phyloP scores from a whole-genome alignment of 139 green algal species.

The Chlamydomonas eustigma region DNA sequence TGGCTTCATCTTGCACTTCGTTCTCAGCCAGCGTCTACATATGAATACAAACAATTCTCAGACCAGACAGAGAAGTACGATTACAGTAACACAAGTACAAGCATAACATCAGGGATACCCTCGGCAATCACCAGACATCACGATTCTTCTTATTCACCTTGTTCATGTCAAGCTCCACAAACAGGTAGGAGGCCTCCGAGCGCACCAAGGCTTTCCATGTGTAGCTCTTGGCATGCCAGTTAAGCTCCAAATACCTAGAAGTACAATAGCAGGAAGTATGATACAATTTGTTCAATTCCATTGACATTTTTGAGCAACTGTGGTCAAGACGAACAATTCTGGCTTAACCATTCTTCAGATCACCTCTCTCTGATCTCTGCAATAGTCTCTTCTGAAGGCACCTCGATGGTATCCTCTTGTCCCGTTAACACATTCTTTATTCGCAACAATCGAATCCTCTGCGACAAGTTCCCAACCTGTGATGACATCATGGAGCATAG shows the following conservation, averaged over 20 bases:
- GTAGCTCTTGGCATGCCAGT: slow-evolving; percentile 72
- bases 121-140: not conserved
- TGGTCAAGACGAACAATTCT: too few relatives aligned
- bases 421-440: slow-evolving; percentile 81
- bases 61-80: too few relatives aligned
- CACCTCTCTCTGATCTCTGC: slow-evolving; percentile 58
- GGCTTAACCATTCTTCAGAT: not conserved
- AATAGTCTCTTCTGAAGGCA: slow-evolving; percentile 69
- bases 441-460: slow-evolving; percentile 49
- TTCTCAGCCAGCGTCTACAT: slow-evolving; percentile 22
- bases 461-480: slow-evolving; percentile 52
- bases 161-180: slow-evolving; percentile 66
- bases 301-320: too few relatives aligned
- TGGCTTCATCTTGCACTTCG: slow-evolving; percentile 27
- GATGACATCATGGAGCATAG: not conserved
- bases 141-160: too few relatives aligned
- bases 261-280: too few relatives aligned
- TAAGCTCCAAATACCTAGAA: slow-evolving; percentile 62
- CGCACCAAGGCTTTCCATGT: slow-evolving; percentile 65
- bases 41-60: too few relatives aligned
- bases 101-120: too few relatives aligned
- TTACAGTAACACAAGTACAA: too few relatives aligned
- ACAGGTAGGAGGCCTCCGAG: slow-evolving; percentile 13
- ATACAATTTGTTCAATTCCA: too few relatives aligned
- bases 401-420: slow-evolving; percentile 72